phyloP scores from a whole-genome alignment of 768 basidiomycete species.

The Auricularia auricula-judae region DNA sequence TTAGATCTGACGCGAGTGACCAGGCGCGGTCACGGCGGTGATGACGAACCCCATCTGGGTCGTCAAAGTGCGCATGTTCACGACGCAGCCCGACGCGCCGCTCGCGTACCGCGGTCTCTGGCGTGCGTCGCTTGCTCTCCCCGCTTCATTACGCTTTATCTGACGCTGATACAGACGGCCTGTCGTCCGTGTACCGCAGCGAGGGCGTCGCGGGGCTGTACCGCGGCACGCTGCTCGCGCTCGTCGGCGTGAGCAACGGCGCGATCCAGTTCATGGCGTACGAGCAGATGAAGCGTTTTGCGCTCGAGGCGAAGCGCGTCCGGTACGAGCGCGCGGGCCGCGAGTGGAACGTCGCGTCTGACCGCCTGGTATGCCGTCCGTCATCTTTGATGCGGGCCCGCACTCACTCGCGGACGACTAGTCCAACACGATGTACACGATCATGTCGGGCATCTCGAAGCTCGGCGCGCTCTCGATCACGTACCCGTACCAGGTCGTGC shows the following conservation, averaged over 20 bases:
- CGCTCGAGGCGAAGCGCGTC: constrained; percentile 66
- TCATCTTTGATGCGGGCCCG: neutral
- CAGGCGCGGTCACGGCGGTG: constrained; percentile 87
- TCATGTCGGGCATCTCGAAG: constrained; percentile 89
- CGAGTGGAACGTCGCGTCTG: constrained; percentile 58
- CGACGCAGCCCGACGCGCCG: constrained; percentile 55
- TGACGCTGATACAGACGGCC: constrained; percentile 42
- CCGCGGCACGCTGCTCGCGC: constrained; percentile 76
- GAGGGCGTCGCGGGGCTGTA: constrained; percentile 79
- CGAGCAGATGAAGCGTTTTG: constrained; percentile 89
- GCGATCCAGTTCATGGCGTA: constrained; percentile 94
- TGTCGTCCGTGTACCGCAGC: constrained; percentile 52
- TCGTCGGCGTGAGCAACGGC: constrained; percentile 90
- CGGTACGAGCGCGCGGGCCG: constrained; percentile 49
- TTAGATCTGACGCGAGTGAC: neutral
- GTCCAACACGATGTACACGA: constrained; percentile 85
- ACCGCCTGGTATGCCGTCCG: constrained; percentile 63
- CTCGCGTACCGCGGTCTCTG: constrained; percentile 69
- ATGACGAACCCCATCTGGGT: constrained; percentile 98
- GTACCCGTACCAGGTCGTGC: constrained; percentile 95
- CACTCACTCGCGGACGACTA: constrained; percentile 19
- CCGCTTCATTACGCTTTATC: too few species aligned
- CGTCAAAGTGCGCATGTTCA: constrained; percentile 94
- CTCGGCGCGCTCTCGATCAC: constrained; percentile 71
- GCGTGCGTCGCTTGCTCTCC: too few species aligned